Evolutionary conservation across 768 basidiomycete species (phyloP), one percentile per base, ranked within the genome.

Genomic region (Kwoniella botswanensis): DNA sequence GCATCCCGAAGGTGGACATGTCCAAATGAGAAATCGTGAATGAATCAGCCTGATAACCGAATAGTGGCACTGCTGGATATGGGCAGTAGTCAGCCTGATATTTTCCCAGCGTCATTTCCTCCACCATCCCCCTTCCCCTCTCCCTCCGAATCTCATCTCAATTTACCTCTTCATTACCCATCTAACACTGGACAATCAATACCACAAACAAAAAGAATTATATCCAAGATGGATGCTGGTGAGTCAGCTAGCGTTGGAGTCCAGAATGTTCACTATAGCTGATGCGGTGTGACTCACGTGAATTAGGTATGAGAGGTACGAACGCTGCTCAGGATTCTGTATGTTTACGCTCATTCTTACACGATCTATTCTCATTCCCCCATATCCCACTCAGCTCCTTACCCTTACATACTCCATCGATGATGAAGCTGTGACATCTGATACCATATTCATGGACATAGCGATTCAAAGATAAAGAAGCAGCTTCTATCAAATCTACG

Each of bases 391-490:
- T 26, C n/a, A n/a, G n/a, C n/a, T n/a, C n/a, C n/a, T n/a, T n/a
- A n/a, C n/a, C n/a, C n/a, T n/a, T n/a, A n/a, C n/a, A n/a, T n/a
- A n/a, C n/a, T n/a, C n/a, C n/a, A n/a, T n/a, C n/a, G n/a, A n/a
- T n/a, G n/a, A n/a, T n/a, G n/a, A n/a, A n/a, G n/a, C n/a, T n/a
- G n/a, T n/a, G n/a, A n/a, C n/a, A n/a, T n/a, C n/a, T n/a, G n/a
- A n/a, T n/a, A n/a, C n/a, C n/a, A n/a, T n/a, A n/a, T n/a, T n/a
- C n/a, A n/a, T n/a, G n/a, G n/a, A n/a, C n/a, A n/a, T n/a, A n/a
- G 82, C 89, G 95, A 62, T 97, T 98, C 84, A 92, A 92, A 35
- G 93, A 98, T 88, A 97, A 98, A 86, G 94, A 96, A 85, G 85
- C 91, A 63, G 93, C 93, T 78, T 87, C 95, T 43, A 89, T 96